Evolutionary conservation across 225 moss, liverwort and hornwort genomes (phyloP).

Genomic region (Physcomitrium patens): DNA sequence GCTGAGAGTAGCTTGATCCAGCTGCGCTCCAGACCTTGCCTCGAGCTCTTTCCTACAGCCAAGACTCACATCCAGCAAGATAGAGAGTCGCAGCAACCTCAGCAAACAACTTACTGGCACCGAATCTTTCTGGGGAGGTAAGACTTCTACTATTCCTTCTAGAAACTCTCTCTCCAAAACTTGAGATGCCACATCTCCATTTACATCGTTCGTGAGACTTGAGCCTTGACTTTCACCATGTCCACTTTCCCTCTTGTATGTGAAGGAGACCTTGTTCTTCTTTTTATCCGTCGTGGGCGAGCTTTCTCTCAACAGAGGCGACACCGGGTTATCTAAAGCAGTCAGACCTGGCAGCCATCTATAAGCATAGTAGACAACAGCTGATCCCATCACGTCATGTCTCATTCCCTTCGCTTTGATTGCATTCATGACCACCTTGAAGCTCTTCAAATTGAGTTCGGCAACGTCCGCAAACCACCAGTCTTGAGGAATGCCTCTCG

Average conservation of each 20-base stretch:
- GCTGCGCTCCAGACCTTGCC: slow-evolving; percentile 67
- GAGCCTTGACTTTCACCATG: slow-evolving; percentile 8
- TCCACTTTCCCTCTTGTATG: slow-evolving; percentile 20
- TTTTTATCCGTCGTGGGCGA: slow-evolving; percentile 37
- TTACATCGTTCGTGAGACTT: slow-evolving; percentile 14
- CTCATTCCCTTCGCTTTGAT: slow-evolving; percentile 88
- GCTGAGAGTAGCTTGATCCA: slow-evolving; percentile 75
- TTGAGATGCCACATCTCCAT: slow-evolving; percentile 31
- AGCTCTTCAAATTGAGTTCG: slow-evolving; percentile 62
- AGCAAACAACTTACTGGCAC: slow-evolving; percentile 65
- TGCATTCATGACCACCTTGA: slow-evolving; percentile 74
- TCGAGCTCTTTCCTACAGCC: slow-evolving; percentile 59
- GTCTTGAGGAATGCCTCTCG: slow-evolving; percentile 65
- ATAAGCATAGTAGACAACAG: slow-evolving; percentile 66
- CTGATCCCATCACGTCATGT: slow-evolving; percentile 80
- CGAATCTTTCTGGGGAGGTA: slow-evolving; percentile 71
- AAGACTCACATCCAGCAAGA: slow-evolving; percentile 48
- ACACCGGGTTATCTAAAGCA: slow-evolving; percentile 14
- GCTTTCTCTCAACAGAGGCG: slow-evolving; percentile 12
- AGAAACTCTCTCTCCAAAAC: slow-evolving; percentile 47
- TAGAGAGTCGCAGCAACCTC: slow-evolving; percentile 69
- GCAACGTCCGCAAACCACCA: slow-evolving; percentile 91
- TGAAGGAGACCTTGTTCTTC: slow-evolving; percentile 40
- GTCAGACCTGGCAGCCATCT: slow-evolving; percentile 67
- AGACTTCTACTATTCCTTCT: slow-evolving; percentile 59